Base-by-base conservation (phyloP, 73 alveolate genomes). In the Paramecium octaurelia region DNA sequence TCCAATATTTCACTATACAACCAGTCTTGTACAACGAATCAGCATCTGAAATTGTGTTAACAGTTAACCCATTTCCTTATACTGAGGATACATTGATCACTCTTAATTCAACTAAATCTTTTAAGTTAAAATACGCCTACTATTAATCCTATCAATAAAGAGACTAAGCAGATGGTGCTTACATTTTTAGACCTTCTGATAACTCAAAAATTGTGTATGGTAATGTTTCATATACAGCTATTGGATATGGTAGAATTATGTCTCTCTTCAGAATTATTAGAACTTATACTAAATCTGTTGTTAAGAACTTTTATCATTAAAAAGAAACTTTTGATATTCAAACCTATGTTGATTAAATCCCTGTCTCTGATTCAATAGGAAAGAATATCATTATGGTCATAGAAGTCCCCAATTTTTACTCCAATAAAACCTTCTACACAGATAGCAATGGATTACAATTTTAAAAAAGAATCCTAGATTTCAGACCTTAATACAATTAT, bases 401-500 rank as follows among this genome's bases (percentile, higher is more conserved):
- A 21, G 88, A 89, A n/a, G 46, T 64, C 4, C 50, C 84, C 6
- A 89, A 84, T 10, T 68, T 91, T 58, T 48, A 54, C 7, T 48
- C 93, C 42, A 92, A 92, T 73, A 70, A 60, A 6, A 92, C 87
- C 7, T 95, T 95, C 88, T 95, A 86, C 40, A 95, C 98, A 0
- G 98, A 95, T 48, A 84, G 95, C 14, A 93, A 92, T 70, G 98
- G 98, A 14, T 85, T 95, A 40, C 92, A 92, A 58, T 86, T 95
- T 89, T 90, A 95, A 59, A 36, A 93, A 83, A 68, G 98, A 86
- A 40, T 92, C 6, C 8, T 92, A 18, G 48, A 95, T 89, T 91
- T 3, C 23, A 93, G 97, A 85, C 95, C 95, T 21, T 77, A 95
- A 14, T 95, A 93, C 92, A 46, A 88, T 24, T 89, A 89, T 42